Evolutionary conservation across 805 yeast species (phyloP).

Genomic region (Ogataea methylovora): DNA sequence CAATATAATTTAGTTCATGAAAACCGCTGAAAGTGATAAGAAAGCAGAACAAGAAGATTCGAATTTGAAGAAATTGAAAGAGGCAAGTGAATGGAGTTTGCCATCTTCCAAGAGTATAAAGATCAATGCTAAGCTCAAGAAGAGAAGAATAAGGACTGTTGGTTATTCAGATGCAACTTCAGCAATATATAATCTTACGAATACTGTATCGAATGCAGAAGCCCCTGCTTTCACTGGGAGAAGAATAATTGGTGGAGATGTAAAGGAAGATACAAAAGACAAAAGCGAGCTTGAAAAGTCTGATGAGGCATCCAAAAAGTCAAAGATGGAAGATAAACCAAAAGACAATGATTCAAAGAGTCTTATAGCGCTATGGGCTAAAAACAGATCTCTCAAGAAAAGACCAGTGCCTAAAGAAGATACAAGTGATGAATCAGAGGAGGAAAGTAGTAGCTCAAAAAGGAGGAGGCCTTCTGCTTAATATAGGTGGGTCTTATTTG

Average conservation of each 20-base stretch:
- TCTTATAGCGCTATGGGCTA: no score
- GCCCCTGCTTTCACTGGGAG: conserved; percentile 15
- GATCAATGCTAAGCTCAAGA: conserved; percentile 10
- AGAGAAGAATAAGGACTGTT: conserved; percentile 13
- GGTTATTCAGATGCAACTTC: conserved; percentile 18
- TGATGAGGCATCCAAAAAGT: no score
- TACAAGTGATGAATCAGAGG: neutral
- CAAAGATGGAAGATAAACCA: no score
- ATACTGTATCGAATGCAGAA: neutral
- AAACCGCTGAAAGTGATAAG: conserved; percentile 30
- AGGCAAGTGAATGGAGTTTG: conserved; percentile 45
- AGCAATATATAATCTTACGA: neutral
- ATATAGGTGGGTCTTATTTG: neutral
- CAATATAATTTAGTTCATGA: conserved; percentile 36
- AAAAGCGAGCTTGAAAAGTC: conserved; percentile 1
- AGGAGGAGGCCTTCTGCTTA: neutral
- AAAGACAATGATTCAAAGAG: no score
- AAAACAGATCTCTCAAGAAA: no score
- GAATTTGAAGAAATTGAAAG: conserved; percentile 31
- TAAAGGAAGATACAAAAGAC: neutral
- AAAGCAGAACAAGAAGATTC: conserved; percentile 20
- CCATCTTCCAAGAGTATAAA: conserved; percentile 25
- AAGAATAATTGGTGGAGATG: conserved; percentile 20
- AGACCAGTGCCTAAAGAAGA: neutral
- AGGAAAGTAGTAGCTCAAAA: neutral